Evolutionary conservation across 352 stramenopile genomes (phyloP), one percentile per base, ranked within the genome.

Genomic region (Phytophthora uliginosa): DNA sequence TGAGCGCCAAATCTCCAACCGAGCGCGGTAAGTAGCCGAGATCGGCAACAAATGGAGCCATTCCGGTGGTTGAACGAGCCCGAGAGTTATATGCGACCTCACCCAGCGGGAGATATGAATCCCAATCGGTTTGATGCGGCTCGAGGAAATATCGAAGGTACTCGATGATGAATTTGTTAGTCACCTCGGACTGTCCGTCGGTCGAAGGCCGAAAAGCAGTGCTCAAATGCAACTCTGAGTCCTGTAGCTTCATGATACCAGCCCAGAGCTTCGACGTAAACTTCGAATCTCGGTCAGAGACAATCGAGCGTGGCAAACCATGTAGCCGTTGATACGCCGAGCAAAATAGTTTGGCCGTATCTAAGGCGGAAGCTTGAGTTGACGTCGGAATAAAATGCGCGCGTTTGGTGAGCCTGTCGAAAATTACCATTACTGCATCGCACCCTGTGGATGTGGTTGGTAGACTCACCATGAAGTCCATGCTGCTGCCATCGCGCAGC

Each of bases 391-490:
- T n/a, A 18, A 74, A 69, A 20, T 60, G 67, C 6, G 66, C 59
- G 17, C 67, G 51, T 56, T 74, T 73, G 1, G 42, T 63, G 3
- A 74, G 55, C 13, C 54, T 54, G 26, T 70, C 58, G 7, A 65
- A 33, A 22, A 65, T 59, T 5, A 63, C 67, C 52, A 70, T 54
- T 3, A 65, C n/a, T 9, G 53, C 54, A 17, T 70, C 67, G 33
- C 65, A 33, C 22, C 45, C 59, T 7, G 8, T 18, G 26, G 50
- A 42, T 10, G 52, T 65, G 3, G 9, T 22, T 5, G 60, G 34
- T 18, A 74, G 22, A 5, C n/a, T 62, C 50, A 52, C 22, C 55
- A 65, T 59, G 22, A 75, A 71, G 54, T 71, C 48, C 62, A 72
- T 72, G 22, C 55, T 68, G 42, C 24, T 28, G 24, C 24, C 24